Evolutionary conservation across 2,329 filamentous ascomycete genomes (phyloP), one percentile per base, ranked within the genome.

Genomic region (Ramichloridium luteum): DNA sequence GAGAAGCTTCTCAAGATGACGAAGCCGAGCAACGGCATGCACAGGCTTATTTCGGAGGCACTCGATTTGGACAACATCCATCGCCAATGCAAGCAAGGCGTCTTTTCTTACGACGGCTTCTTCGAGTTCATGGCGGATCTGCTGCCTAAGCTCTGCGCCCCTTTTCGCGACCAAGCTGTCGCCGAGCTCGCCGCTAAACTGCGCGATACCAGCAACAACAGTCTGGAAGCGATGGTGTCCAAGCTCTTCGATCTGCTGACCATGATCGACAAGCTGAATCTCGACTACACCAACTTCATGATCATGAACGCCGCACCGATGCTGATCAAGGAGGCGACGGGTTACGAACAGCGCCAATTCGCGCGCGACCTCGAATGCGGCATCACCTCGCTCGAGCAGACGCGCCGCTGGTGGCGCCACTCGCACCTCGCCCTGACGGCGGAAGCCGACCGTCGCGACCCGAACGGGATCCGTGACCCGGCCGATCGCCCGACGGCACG

Each of bases 201-300:
- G 27, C 44, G 44, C 13, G 38, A 43, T 6, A 39, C 44, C 12
- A 36, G 57, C n/a, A 52, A 56, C 26, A 58, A 60, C 6, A 49
- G 59, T n/a, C 47, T 64, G 5, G 72, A 74, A 3, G 69, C 76
- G 49, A 72, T 85, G 47, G 79, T 85, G 11, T 76, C 81, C 48
- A 77, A 82, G 40, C 68, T 88, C 1, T 77, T 84, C 57, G 76
- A 77, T 10, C 64, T 90, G 2, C 70, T 84, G 32, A 71, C 74
- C 16, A 79, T 83, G 44, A 80, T 86, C 34, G 79, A 90, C 47
- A 61, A 79, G 20, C 77, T 88, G 60, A 72, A 80, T 14, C 74
- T 83, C 36, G 82, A 90, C 47, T 85, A 86, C 48, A 77, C 80
- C 37, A 90, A 90, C 51, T 88, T 83, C 49, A 66, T 86, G 46